Evolutionary conservation across 2,329 filamentous ascomycete species (phyloP).

Genomic region (Didymellaceae sp.): DNA sequence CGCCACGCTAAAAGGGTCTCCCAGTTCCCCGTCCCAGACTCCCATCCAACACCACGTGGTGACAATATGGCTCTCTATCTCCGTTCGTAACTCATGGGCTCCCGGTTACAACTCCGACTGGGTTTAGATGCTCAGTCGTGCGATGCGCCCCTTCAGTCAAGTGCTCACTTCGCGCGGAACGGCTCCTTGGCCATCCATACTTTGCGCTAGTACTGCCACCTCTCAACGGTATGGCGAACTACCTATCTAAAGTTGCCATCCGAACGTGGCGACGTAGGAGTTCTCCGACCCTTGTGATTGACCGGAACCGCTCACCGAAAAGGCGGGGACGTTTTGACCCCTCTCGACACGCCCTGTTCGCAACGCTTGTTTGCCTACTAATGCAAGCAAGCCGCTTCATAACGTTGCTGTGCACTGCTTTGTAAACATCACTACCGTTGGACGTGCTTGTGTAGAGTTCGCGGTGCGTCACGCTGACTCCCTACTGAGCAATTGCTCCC

Average conservation of each 20-base stretch:
- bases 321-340: no score
- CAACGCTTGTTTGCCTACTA: no score
- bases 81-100: background rate
- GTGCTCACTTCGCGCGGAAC: background rate
- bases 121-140: background rate
- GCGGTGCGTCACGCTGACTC: no score
- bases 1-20: background rate
- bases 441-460: no score
- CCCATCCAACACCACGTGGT: constrained; percentile 1
- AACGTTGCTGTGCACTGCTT: no score
- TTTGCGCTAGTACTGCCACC: no score
- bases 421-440: no score
- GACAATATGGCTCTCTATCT: background rate
- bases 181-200: background rate
- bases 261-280: no score
- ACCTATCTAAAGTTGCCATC: no score
- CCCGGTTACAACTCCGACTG: background rate
- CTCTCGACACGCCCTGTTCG: no score
- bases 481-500: no score
- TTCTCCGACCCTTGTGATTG: constrained; percentile 1
- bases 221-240: background rate
- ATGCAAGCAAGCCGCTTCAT: no score
- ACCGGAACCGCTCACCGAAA: background rate
- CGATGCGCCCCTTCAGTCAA: background rate
- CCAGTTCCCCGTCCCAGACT: constrained; percentile 9